Conservation (phyloP, 2,329 filamentous ascomycete genomes). For the Fusarium coffeatum region DNA sequence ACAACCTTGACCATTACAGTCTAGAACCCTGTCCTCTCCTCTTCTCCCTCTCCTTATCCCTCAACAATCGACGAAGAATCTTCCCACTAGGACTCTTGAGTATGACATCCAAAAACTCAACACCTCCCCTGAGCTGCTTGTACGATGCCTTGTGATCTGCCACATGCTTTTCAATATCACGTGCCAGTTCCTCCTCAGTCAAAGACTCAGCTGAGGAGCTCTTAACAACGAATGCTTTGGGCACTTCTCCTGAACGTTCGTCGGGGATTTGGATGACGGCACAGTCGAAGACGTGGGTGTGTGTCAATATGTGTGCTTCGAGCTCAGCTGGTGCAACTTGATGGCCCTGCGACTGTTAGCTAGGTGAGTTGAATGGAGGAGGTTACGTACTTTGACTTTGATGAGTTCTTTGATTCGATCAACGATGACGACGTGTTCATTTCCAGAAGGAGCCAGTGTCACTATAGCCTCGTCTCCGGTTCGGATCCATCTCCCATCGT, state of each 20-base stretch:
- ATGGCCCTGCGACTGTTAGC: conserved; percentile 62
- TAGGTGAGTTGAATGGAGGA: fast-evolving
- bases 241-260: conserved; percentile 69
- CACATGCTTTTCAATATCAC: conserved; percentile 69
- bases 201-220: conserved; percentile 54
- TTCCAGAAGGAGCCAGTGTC: conserved; percentile 68
- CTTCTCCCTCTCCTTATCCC: conserved; percentile 14
- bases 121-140: conserved; percentile 63
- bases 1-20: too few relatives aligned
- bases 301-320: conserved; percentile 78
- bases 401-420: conserved; percentile 80
- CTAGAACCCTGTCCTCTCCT: not conserved
- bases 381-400: conserved; percentile 74
- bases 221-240: conserved; percentile 71
- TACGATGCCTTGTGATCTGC: conserved; percentile 70
- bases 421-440: conserved; percentile 86
- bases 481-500: conserved; percentile 79
- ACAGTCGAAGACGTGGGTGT: conserved; percentile 76
- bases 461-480: conserved; percentile 88
- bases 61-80: conserved; percentile 47
- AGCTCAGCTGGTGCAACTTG: conserved; percentile 85
- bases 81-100: conserved; percentile 72
- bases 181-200: conserved; percentile 60
- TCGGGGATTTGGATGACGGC: conserved; percentile 78
- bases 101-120: conserved; percentile 65